Base-by-base conservation (phyloP, 805 yeast species). In the Nakazawaea populi region DNA sequence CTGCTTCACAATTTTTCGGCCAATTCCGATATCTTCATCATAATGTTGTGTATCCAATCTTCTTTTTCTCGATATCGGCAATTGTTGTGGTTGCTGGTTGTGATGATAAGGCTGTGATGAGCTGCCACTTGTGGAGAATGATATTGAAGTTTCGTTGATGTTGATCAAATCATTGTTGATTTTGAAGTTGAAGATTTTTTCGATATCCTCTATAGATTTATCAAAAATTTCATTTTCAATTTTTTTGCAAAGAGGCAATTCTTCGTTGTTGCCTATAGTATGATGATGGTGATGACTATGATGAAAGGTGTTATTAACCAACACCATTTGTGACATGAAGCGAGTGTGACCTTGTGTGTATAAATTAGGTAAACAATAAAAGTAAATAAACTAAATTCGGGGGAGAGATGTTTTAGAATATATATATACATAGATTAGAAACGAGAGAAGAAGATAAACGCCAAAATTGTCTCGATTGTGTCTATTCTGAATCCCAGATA, bases 181-280 rank as follows among this genome's bases (percentile, higher is more conserved):
- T 31, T 51, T 51, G 37, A 51, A 51, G 31, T 51, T 51, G 47
- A 51, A 51, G 5, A 51, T 37, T 34, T 38, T 51, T 39, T 51
- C 53, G 24, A 51, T 51, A 37, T 51, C 53, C 38, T 51, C 53
- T 5, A 51, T 51, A 6, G 50, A 42, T 38, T 51, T 51, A 34
- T 51, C 49, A 24, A 51, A 51, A n/a, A 51, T 51, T 42, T 51
- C 53, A 37, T 38, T 37, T 38, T 51, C 42, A 28, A 51, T 42
- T 38, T 46, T 51, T 30, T 41, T 34, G 14, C 41, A 12, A 12
- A 44, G 36, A 3, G 46, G 29, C 9, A 31, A n/a, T n/a, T 18
- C 14, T n/a, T 43, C 18, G 30, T 18, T 40, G 30, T 5, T 37
- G n/a, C n/a, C n/a, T 12, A 37, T 8, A 12, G 18, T 10, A 12